Percentiles rank a stretch among this genome's conserved stretches.
phyloP scores from a whole-genome alignment of 805 yeast genomes.

The Nakazawaea anatomiae region DNA sequence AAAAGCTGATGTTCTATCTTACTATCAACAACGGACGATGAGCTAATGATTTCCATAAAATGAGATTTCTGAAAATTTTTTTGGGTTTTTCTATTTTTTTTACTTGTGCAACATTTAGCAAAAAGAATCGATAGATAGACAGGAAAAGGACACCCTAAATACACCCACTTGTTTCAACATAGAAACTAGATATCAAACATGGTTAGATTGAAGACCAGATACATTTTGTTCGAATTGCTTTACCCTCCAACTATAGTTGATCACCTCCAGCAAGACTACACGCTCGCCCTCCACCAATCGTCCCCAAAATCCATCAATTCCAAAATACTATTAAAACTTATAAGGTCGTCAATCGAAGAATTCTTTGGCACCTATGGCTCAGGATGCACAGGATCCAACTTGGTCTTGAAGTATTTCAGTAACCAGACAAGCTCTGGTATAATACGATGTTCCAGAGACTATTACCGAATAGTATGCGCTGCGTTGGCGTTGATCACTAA shows the following conservation, averaged over 20 bases:
- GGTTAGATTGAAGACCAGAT: constrained; percentile 88
- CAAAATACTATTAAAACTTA: constrained; percentile 42
- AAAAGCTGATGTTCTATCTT: too few species aligned
- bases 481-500: constrained; percentile 54
- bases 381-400: constrained; percentile 54
- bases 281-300: constrained; percentile 44
- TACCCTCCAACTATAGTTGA: constrained; percentile 39
- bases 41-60: too few species aligned
- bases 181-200: constrained; percentile 27
- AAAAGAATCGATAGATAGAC: background rate
- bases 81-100: background rate
- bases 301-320: constrained; percentile 43
- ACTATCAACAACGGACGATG: too few species aligned
- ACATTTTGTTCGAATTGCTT: constrained; percentile 72
- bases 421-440: constrained; percentile 81
- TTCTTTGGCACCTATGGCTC: constrained; percentile 78
- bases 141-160: too few species aligned
- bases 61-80: background rate
- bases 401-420: constrained; percentile 75
- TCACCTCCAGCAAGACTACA: constrained; percentile 19
- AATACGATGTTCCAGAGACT: constrained; percentile 65
- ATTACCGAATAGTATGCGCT: constrained; percentile 55
- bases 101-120: background rate
- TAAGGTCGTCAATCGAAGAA: constrained; percentile 50
- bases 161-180: too few species aligned